Conservation (phyloP, 2,329 filamentous ascomycete species). For the Rhynchosporium graminicola region DNA sequence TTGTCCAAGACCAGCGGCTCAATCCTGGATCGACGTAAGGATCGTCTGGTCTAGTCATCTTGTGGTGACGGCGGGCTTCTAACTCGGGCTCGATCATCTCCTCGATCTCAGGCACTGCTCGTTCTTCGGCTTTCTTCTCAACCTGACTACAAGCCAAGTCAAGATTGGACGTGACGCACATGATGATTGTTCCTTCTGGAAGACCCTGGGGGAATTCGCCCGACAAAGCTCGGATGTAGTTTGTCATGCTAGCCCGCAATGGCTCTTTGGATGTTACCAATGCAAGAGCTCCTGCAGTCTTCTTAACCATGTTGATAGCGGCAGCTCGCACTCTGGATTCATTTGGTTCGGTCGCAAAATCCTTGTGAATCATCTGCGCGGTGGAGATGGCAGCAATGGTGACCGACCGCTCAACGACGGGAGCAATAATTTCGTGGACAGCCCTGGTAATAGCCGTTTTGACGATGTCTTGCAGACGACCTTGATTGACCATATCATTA, state of each 20-base stretch:
- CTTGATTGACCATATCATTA: conserved; percentile 73
- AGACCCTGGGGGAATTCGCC: conserved; percentile 73
- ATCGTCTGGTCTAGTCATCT: conserved; percentile 73
- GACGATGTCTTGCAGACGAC: conserved; percentile 74
- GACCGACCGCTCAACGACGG: conserved; percentile 94
- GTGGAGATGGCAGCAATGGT: conserved; percentile 98
- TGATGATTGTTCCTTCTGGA: conserved; percentile 91
- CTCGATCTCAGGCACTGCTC: conserved; percentile 91
- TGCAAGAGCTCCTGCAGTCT: conserved; percentile 88
- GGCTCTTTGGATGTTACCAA: conserved; percentile 99
- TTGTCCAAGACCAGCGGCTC: conserved; percentile 89
- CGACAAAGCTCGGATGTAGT: conserved; percentile 80
- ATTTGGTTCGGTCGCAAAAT: conserved; percentile 91
- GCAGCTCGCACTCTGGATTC: conserved; percentile 83
- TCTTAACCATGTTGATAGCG: conserved; percentile 91
- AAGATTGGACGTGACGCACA: conserved; percentile 98
- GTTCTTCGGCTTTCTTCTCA: conserved; percentile 92
- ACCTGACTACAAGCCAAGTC: conserved; percentile 92
- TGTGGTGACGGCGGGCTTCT: conserved; percentile 74
- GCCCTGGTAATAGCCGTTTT: conserved; percentile 84
- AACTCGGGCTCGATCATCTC: conserved; percentile 84
- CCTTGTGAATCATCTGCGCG: conserved; percentile 91
- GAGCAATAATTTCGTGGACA: conserved; percentile 93
- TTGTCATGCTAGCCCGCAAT: conserved; percentile 92
- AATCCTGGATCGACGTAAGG: conserved; percentile 80